Evolutionary conservation across 1,284 basidiomycete species (phyloP).

Genomic region (Sporisorium graminicola): DNA sequence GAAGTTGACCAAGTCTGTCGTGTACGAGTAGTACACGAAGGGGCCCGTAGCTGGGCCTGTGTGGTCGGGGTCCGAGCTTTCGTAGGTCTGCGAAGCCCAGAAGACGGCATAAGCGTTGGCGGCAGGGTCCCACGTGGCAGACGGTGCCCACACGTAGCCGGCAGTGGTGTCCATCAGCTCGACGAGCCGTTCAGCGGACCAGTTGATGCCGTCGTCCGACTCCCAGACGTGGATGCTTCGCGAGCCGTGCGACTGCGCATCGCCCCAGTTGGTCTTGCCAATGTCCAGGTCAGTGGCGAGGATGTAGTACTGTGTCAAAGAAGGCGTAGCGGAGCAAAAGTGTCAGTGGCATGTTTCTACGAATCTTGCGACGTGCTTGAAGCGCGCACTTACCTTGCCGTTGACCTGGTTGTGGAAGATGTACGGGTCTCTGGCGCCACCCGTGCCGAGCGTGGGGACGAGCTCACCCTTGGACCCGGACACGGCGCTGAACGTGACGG

Average conservation of each 20-base stretch:
- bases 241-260: slow-evolving; percentile 34
- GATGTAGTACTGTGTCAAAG: slow-evolving; percentile 24
- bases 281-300: slow-evolving; percentile 34
- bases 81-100: slow-evolving; percentile 34
- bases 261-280: slow-evolving; percentile 34
- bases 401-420: slow-evolving; percentile 28
- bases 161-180: slow-evolving; percentile 26
- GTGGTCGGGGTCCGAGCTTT: slow-evolving; percentile 21
- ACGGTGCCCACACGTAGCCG: slow-evolving; percentile 35
- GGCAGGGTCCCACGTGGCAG: slow-evolving; percentile 26
- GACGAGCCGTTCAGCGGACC: slow-evolving; percentile 17
- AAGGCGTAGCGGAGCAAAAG: not conserved
- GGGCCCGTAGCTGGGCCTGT: slow-evolving; percentile 18
- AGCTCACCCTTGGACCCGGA: slow-evolving; percentile 20
- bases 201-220: slow-evolving; percentile 28
- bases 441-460: slow-evolving; percentile 19
- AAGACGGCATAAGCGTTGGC: slow-evolving; percentile 33
- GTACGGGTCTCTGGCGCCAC: slow-evolving; percentile 24
- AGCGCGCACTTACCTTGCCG: slow-evolving; percentile 15
- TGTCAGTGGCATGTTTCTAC: slow-evolving; percentile 1
- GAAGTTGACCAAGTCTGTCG: slow-evolving; percentile 27
- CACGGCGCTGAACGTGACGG: slow-evolving; percentile 29
- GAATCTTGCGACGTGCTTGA: not conserved
- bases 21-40: slow-evolving; percentile 35
- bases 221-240: slow-evolving; percentile 32